Percentiles rank a stretch among this genome's conserved stretches.
phyloP scores from a whole-genome alignment of 2,329 filamentous ascomycete species.

The Epicoccum nigrum region DNA sequence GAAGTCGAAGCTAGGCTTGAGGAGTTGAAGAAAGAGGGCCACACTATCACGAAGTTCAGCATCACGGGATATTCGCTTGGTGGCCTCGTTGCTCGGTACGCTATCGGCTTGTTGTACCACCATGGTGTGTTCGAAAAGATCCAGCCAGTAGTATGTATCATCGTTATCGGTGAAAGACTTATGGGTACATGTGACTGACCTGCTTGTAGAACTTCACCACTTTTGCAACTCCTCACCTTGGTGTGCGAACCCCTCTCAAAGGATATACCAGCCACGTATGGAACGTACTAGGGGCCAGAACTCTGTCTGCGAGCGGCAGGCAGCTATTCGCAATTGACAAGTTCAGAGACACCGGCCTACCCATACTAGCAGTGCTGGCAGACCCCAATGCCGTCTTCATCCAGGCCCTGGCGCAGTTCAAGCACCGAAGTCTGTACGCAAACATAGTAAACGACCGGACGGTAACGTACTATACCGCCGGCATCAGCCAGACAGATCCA shows the following conservation, averaged over 20 bases:
- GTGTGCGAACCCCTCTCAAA: conserved; percentile 52
- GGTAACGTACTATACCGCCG: conserved; percentile 82
- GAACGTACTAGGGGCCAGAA: conserved; percentile 84
- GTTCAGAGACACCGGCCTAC: conserved; percentile 82
- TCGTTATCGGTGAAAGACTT: not conserved
- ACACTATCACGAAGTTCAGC: conserved; percentile 80
- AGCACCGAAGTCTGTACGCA: conserved; percentile 77
- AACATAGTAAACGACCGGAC: conserved; percentile 88
- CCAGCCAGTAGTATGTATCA: conserved; percentile 72
- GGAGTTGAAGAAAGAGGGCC: conserved; percentile 64
- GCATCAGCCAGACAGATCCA: conserved; percentile 77
- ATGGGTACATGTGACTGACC: conserved; percentile 16
- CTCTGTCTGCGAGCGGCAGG: conserved; percentile 79
- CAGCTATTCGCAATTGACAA: conserved; percentile 88
- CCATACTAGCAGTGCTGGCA: conserved; percentile 79
- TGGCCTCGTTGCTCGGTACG: conserved; percentile 84
- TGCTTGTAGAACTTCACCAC: conserved; percentile 81
- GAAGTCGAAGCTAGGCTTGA: conserved; percentile 67
- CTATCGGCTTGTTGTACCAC: conserved; percentile 80
- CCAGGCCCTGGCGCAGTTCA: conserved; percentile 75
- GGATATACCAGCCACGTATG: conserved; percentile 54
- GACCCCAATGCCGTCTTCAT: conserved; percentile 88
- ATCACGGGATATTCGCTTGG: conserved; percentile 90
- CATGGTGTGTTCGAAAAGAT: conserved; percentile 80
- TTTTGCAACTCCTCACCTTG: conserved; percentile 80